phyloP scores from a whole-genome alignment of 768 basidiomycete species.

The Hygrophorus pudorinus region DNA sequence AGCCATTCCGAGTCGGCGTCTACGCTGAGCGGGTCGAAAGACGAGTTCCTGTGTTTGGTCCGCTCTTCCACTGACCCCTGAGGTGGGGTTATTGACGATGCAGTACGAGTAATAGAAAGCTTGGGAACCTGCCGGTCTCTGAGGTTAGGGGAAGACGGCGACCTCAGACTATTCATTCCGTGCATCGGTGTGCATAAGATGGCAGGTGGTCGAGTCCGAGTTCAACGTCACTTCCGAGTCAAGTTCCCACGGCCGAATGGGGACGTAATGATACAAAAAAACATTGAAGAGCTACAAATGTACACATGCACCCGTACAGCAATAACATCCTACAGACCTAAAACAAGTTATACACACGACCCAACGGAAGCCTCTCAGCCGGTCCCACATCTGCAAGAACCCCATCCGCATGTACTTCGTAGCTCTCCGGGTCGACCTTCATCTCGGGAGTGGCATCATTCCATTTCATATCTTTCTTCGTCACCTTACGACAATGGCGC shows the following conservation, averaged over 20 bases:
- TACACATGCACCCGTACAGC: background rate
- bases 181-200: too few relatives aligned
- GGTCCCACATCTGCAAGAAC: constrained; percentile 67
- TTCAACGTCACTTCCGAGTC: background rate
- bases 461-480: constrained; percentile 91
- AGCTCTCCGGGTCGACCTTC: constrained; percentile 86
- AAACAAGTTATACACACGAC: constrained; percentile 72
- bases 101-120: too few relatives aligned
- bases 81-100: too few relatives aligned
- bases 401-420: constrained; percentile 79
- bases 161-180: too few relatives aligned
- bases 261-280: too few relatives aligned
- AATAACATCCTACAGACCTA: too few relatives aligned
- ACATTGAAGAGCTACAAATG: too few relatives aligned
- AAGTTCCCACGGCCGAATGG: background rate
- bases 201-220: too few relatives aligned
- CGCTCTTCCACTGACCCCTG: background rate
- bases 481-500: constrained; percentile 58
- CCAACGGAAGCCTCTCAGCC: constrained; percentile 59
- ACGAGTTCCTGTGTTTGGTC: background rate
- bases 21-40: background rate
- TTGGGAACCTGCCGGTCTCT: too few relatives aligned
- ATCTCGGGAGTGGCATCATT: constrained; percentile 77
- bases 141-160: too few relatives aligned
- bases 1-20: constrained; percentile 2